Evolutionary conservation across 2,329 filamentous ascomycete species (phyloP), one percentile per base, ranked within the genome.

Genomic region (Trichoderma atroviride): DNA sequence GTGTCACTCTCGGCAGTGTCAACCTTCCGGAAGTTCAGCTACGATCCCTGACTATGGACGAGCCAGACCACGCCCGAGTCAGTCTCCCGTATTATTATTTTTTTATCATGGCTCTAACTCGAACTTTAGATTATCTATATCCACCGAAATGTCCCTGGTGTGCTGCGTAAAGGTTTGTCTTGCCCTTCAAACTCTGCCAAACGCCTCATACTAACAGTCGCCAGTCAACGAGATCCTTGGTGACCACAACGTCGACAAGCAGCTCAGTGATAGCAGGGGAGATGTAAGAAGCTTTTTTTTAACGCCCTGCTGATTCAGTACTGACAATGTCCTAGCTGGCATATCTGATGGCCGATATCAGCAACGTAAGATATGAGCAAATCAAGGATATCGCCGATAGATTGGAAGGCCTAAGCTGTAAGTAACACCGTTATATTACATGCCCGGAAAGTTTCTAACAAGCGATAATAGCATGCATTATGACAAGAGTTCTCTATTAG

Each of bases 261-360:
- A 99, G 83, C 98, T 96, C 84, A 96, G 93, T 62, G 96, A 98
- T 80, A 97, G 92, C 82, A 91, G 91, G 83, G 95, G 94, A 74
- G 95, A 98, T 79, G 91, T 92, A 82, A 73, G 74, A 35, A 29
- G 2, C 24, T 16, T 10, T 35, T 16, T 16, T 9, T 62, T 33
- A 69, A 29, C 27, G 27, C 11, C 57, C 24, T 14, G 1, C 10
- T 52, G 16, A 31, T 40, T 24, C 24, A 64, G 16, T 64, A 14
- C 69, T 73, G 68, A 69, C 69, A 57, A 24, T 27, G 37, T 19
- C 29, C 4, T 74, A 91, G 86, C 87, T 96, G 73, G 96, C 96
- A 24, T 99, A 99, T 79, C 85, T 99, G 72, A 97, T 99, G 94
- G 96, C 96, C 9, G 96, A 99, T 83, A 92, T 99, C 76, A 97